phyloP scores from a whole-genome alignment of 2,329 filamentous ascomycete genomes.

The Polychaeton citri region DNA sequence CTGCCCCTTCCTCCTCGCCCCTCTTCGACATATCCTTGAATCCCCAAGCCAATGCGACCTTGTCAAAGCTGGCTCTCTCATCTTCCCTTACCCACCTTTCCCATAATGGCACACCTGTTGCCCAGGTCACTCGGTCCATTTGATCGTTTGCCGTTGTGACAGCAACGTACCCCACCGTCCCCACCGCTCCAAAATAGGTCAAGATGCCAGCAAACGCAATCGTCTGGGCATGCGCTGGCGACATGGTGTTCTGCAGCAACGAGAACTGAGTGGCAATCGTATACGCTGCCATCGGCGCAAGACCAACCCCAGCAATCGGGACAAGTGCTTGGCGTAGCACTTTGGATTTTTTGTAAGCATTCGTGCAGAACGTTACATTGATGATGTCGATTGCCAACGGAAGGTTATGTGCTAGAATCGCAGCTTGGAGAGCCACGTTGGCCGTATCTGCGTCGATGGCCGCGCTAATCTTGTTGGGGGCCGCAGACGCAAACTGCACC shows the following conservation, averaged over 20 bases:
- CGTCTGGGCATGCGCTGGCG: conserved; percentile 57
- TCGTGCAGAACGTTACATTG: conserved; percentile 52
- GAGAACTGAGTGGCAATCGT: conserved; percentile 55
- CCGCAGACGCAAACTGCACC: conserved; percentile 47
- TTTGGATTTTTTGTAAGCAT: conserved; percentile 55
- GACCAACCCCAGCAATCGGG: conserved; percentile 42
- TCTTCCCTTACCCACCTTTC: conserved; percentile 82
- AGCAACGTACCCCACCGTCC: conserved; percentile 70
- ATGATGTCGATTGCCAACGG: conserved; percentile 64
- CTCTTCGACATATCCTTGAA: conserved; percentile 68
- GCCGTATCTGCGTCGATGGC: conserved; percentile 62
- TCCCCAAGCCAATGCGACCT: conserved; percentile 77
- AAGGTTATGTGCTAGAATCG: conserved; percentile 67
- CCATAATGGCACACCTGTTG: conserved; percentile 63
- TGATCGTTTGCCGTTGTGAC: conserved; percentile 84
- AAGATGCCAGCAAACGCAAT: conserved; percentile 70
- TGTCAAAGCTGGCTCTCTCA: conserved; percentile 76
- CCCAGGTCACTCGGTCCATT: conserved; percentile 88
- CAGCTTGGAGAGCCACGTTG: conserved; percentile 60
- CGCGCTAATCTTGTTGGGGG: conserved; percentile 47
- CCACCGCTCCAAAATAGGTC: conserved; percentile 71
- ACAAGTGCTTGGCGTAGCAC: conserved; percentile 50
- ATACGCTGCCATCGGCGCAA: conserved; percentile 56
- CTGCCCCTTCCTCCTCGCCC: conserved; percentile 80
- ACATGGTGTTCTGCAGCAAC: conserved; percentile 60